These are phyloP conservation scores for Scenedesmus sp. DNA, from an alignment of 163 green algal genomes.

Conservation along the genomic window DNA sequence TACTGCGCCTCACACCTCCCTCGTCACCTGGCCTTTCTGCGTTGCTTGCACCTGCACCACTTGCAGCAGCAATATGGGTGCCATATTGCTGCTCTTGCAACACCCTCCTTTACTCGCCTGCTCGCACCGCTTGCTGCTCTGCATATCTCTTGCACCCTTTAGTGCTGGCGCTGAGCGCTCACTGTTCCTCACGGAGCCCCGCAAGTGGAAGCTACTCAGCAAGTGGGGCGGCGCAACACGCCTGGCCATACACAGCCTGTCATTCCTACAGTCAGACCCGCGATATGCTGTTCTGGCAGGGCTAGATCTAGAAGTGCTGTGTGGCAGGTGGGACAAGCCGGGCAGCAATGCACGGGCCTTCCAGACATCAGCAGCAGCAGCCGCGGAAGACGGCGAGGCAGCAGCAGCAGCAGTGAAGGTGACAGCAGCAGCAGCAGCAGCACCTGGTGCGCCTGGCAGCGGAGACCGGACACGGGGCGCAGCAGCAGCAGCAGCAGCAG, in stretches of 20 bases:
- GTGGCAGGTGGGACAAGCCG: slow-evolving; percentile 44
- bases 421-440: not conserved
- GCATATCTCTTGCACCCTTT: not conserved
- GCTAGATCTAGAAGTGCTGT: slow-evolving; percentile 45
- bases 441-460: slow-evolving; percentile 4
- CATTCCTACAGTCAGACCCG: slow-evolving; percentile 31
- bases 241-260: slow-evolving; percentile 28
- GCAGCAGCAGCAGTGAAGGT: slow-evolving; percentile 3
- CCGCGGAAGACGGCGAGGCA: slow-evolving; percentile 18
- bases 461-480: not conserved
- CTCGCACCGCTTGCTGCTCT: no score
- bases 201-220: slow-evolving; percentile 25
- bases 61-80: no score
- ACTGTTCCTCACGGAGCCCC: slow-evolving; percentile 32
- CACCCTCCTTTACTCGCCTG: no score
- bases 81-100: no score
- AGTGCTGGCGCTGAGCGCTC: slow-evolving; percentile 45
- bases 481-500: slow-evolving; percentile 24
- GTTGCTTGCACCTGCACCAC: no score
- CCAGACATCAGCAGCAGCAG: not conserved
- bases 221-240: slow-evolving; percentile 44
- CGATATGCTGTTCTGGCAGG: slow-evolving; percentile 29
- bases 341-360: not conserved
- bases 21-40: no score
- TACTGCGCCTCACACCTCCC: no score